These are phyloP conservation scores for Omphalotus olearius DNA, from an alignment of 1,284 basidiomycete species.

Conservation along the genomic window DNA sequence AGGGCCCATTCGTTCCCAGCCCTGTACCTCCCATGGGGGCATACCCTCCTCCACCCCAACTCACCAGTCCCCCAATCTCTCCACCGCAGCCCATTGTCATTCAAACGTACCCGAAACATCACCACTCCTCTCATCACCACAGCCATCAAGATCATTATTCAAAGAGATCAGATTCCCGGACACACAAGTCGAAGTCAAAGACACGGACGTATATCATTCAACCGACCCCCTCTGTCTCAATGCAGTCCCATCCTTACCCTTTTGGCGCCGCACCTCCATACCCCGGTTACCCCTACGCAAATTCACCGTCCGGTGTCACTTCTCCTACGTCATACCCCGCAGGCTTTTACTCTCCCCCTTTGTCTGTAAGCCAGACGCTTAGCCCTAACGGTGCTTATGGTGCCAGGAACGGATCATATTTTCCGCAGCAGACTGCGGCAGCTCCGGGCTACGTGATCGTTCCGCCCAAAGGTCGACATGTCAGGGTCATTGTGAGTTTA, in stretches of 20 bases:
- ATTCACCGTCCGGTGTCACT: not conserved
- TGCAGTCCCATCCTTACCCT: conserved; percentile 8
- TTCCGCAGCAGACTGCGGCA: not conserved
- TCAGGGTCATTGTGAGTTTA: conserved; percentile 7
- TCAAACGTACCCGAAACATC: conserved; percentile 2
- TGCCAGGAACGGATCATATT: not conserved
- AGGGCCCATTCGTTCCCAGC: too few relatives aligned
- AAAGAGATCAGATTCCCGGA: conserved; percentile 4
- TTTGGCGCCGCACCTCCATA: not conserved
- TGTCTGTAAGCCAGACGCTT: not conserved
- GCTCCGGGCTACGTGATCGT: conserved; percentile 6
- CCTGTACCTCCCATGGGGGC: not conserved
- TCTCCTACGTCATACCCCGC: not conserved
- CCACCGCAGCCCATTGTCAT: conserved; percentile 7
- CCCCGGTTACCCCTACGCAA: not conserved
- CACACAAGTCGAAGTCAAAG: conserved; percentile 3
- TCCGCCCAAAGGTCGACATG: conserved; percentile 2
- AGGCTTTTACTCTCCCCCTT: conserved; percentile 1
- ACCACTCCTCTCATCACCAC: not conserved
- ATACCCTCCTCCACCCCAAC: conserved; percentile 1
- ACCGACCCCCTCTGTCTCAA: not conserved
- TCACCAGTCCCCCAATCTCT: conserved; percentile 5
- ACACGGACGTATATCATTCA: conserved; percentile 8
- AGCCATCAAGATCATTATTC: conserved; percentile 1
- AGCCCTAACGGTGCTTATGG: not conserved